These are phyloP conservation scores for Anisodus tanguticus DNA, from an alignment of 257 asterid genomes.

Conservation along the genomic window DNA sequence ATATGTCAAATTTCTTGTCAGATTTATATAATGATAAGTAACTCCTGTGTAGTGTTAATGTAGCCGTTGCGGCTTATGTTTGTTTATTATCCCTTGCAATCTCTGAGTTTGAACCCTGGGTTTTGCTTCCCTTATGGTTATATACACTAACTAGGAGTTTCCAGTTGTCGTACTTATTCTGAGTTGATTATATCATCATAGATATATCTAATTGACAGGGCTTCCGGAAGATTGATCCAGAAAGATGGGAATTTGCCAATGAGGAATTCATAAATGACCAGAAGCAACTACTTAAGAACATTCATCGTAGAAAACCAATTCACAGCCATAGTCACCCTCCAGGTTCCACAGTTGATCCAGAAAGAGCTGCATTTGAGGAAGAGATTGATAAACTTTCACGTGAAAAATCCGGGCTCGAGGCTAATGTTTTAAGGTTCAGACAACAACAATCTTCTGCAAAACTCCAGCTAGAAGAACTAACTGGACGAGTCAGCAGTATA, in stretches of 20 bases:
- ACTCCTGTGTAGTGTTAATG: not conserved
- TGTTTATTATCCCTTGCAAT: not conserved
- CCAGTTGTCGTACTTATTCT: not conserved
- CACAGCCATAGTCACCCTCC: slow-evolving; percentile 97
- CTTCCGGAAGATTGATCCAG: slow-evolving; percentile 92
- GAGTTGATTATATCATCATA: not conserved
- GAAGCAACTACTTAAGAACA: slow-evolving; percentile 85
- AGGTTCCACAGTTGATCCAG: slow-evolving; percentile 66
- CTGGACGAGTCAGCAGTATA: slow-evolving; percentile 57
- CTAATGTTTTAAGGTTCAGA: slow-evolving; percentile 50
- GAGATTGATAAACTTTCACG: slow-evolving; percentile 83
- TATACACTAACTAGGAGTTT: not conserved
- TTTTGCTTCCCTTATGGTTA: not conserved
- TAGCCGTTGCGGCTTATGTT: not conserved
- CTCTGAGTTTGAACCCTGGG: not conserved
- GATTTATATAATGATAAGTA: not conserved
- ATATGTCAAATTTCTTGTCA: not conserved
- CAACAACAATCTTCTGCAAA: slow-evolving; percentile 70
- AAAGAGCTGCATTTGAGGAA: slow-evolving; percentile 82
- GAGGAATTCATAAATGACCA: slow-evolving; percentile 89
- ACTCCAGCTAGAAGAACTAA: slow-evolving; percentile 61
- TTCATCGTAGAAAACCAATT: slow-evolving; percentile 91
- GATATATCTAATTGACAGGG: slow-evolving; percentile 56
- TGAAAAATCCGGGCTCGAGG: slow-evolving; percentile 69
- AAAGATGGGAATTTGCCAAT: slow-evolving; percentile 93